Percentiles rank a stretch among this genome's conserved stretches.
These are phyloP conservation scores for Rhodamnia rubescens DNA, from an alignment of 345 rosid genomes.

Conservation along the genomic window DNA sequence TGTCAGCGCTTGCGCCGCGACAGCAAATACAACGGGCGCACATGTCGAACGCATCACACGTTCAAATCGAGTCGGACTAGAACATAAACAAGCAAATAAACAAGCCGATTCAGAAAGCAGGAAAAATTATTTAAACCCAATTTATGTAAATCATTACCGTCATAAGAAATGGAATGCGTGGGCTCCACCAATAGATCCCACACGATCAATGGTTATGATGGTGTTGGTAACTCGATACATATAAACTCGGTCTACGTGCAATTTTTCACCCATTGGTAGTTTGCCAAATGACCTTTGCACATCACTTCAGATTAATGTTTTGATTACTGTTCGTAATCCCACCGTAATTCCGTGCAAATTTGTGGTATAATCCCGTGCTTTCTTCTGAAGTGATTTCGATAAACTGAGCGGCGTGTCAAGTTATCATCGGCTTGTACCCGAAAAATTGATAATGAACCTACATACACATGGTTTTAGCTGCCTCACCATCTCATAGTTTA, in stretches of 20 bases:
- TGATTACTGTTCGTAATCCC: background rate
- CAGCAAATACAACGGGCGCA: too few species aligned
- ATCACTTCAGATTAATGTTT: background rate
- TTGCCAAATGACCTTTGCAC: background rate
- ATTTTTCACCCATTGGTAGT: accelerated
- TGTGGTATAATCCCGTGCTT: background rate
- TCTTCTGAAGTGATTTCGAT: too few species aligned
- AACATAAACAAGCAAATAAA: background rate
- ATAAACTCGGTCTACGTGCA: background rate
- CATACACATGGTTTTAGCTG: too few species aligned
- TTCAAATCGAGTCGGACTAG: background rate
- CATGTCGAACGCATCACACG: too few species aligned
- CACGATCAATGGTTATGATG: background rate
- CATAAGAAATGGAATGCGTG: background rate
- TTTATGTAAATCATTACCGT: background rate
- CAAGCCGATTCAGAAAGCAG: background rate
- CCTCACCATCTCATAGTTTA: too few species aligned
- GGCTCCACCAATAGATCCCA: accelerated
- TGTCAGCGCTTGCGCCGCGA: background rate
- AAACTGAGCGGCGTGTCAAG: too few species aligned
- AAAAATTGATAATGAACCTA: too few species aligned
- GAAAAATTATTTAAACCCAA: background rate
- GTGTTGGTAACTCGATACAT: background rate
- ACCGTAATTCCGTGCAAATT: background rate
- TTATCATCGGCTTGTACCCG: too few species aligned